Base-by-base conservation (phyloP, 208 protist genomes). In the Naegleria fowleri region DNA sequence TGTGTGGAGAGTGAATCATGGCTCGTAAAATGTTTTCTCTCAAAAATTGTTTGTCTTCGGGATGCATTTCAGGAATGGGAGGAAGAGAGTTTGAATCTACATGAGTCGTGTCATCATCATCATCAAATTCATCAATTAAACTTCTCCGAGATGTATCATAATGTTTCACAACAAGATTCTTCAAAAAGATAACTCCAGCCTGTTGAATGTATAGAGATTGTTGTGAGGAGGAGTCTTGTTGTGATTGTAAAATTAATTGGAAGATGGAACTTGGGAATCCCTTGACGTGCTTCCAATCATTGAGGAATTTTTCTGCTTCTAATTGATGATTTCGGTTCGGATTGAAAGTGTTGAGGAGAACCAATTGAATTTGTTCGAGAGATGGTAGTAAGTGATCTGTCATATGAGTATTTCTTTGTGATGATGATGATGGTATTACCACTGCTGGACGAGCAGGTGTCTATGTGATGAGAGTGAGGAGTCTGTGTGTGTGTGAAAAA, bases 151-250 rank as follows among this genome's bases (percentile, higher is more conserved):
- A 6, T 4, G 58, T 16, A 5, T 67, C 19, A 0, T 25, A 41
- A 29, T 67, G 5, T 41, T 40, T 67, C 19, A 5, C 9, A 67
- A 67, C 22, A 25, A 41, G 25, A 67, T 89, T 89, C 51, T 89
- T 89, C 33, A 89, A 67, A 48, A 55, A 89, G 25, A 89, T 89
- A 7, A 41, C 41, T 29, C n/a, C 86, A 11, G 86, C 41, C 22
- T 67, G 86, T 89, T 87, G 38, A 19, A 87, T 87, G 41, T 39
- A 33, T 29, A 86, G 39, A 43, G 39, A 33, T 79, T 79, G 29
- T 79, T 36, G 29, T 36, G 25, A 13, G 43, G n/a, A n/a, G 16
- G 19, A 36, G 6, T 29, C 16, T 79, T 79, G 67, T 79, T 79
- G 67, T 2, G 29, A 36, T 36, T 29, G 16, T 33, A 79, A 79